These are phyloP conservation scores for Chlorella vulgaris DNA, from an alignment of 139 green algal genomes.

Conservation along the genomic window DNA sequence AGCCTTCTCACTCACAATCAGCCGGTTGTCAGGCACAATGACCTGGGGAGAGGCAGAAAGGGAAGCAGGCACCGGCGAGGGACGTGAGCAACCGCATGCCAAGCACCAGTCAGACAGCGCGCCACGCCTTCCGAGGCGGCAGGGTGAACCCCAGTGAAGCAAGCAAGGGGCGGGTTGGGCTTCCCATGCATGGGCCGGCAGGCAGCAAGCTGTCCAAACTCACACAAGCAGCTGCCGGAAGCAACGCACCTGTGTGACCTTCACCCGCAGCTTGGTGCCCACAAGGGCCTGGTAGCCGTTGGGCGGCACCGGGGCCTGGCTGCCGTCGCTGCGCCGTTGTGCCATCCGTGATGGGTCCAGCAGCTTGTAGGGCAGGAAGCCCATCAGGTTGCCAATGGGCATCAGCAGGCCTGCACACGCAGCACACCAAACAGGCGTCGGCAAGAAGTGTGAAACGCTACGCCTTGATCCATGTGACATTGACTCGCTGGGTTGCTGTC, in stretches of 20 bases:
- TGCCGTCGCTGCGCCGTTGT: neutral
- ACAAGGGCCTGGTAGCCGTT: constrained; percentile 13
- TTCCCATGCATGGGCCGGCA: neutral
- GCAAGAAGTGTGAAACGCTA: too few relatives aligned
- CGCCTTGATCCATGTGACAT: too few relatives aligned
- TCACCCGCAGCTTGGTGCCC: constrained; percentile 40
- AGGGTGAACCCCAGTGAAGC: too few relatives aligned
- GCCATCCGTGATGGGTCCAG: constrained; percentile 43
- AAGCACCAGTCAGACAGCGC: too few relatives aligned
- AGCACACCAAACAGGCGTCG: too few relatives aligned
- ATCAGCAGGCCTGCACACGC: constrained; percentile 13
- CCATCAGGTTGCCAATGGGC: constrained; percentile 19
- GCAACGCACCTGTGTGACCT: constrained; percentile 50
- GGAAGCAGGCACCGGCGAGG: neutral
- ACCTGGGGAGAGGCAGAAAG: constrained; percentile 22
- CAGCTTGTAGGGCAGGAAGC: constrained; percentile 56
- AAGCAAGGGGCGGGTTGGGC: neutral
- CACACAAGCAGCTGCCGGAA: neutral
- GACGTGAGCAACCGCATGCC: neutral
- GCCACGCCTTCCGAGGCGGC: too few relatives aligned
- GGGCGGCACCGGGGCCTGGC: neutral
- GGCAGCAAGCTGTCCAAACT: neutral
- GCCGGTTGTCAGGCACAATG: constrained; percentile 43
- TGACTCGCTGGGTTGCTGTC: too few relatives aligned
- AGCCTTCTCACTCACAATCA: constrained; percentile 57